phyloP scores from a whole-genome alignment of 306 rosid species.

The Quercus alba region DNA sequence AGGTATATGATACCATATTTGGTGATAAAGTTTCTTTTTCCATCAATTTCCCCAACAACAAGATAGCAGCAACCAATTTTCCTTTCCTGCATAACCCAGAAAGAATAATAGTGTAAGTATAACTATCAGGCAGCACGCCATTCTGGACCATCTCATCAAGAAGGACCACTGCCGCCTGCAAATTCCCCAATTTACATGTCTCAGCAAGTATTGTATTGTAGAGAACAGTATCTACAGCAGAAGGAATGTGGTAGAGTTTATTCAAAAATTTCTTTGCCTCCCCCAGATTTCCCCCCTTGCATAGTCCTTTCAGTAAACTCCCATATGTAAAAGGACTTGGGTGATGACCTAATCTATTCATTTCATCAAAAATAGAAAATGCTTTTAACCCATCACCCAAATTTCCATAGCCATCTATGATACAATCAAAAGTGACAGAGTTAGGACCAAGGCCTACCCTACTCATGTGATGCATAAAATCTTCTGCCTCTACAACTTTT shows the following conservation, averaged over 20 bases:
- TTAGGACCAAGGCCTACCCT: constrained; percentile 53
- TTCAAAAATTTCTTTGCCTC: constrained; percentile 47
- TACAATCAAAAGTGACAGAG: constrained; percentile 53
- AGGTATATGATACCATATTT: constrained; percentile 50
- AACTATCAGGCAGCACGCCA: constrained; percentile 51
- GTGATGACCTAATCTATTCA: constrained; percentile 53
- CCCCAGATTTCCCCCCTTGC: constrained; percentile 52
- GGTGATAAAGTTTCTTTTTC: constrained; percentile 43
- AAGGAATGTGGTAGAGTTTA: constrained; percentile 47
- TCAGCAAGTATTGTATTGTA: constrained; percentile 58
- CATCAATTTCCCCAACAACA: constrained; percentile 44
- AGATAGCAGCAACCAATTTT: constrained; percentile 55
- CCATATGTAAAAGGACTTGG: constrained; percentile 66
- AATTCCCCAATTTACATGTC: constrained; percentile 54
- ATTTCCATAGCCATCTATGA: constrained; percentile 58
- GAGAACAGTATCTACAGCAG: constrained; percentile 45
- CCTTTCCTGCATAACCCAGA: constrained; percentile 57
- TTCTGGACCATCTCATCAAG: constrained; percentile 59
- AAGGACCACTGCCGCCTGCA: constrained; percentile 48
- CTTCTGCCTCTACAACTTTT: constrained; percentile 55
- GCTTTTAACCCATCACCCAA: constrained; percentile 56
- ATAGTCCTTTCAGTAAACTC: constrained; percentile 63
- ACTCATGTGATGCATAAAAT: constrained; percentile 66
- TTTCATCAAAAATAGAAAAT: constrained; percentile 52
- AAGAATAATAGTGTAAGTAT: constrained; percentile 57